A percentile compares a stretch with the other conserved stretches of the same genome.
These are phyloP conservation scores for Neurospora sp. DNA, from an alignment of 495 filamentous ascomycete species.

Conservation along the genomic window DNA sequence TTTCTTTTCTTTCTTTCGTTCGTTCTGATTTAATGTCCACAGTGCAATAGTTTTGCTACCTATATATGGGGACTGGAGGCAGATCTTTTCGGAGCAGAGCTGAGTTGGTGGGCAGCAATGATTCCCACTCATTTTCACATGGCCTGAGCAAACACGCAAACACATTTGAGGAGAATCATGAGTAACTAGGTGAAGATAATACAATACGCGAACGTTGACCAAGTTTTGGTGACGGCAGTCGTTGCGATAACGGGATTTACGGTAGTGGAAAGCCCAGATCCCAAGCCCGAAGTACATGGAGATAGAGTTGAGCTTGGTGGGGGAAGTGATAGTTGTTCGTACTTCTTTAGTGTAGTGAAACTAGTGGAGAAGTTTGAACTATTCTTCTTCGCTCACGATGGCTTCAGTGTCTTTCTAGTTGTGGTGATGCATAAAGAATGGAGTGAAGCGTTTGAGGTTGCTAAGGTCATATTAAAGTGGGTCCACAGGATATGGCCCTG, in stretches of 20 bases:
- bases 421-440: too few relatives aligned
- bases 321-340: not conserved
- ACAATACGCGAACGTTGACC: not conserved
- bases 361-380: not conserved
- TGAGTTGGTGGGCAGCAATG: not conserved
- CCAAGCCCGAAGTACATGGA: not conserved
- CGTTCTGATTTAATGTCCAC: not conserved
- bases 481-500: not conserved
- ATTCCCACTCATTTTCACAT: not conserved
- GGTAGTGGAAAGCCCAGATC: not conserved
- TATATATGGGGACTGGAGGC: not conserved
- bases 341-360: not conserved
- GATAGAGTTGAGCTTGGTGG: not conserved
- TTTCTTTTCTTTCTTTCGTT: not conserved
- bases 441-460: not conserved
- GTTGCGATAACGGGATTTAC: not conserved
- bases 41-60: not conserved
- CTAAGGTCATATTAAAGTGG: not conserved
- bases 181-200: not conserved
- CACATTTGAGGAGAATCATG: not conserved
- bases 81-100: not conserved
- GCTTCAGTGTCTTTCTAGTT: not conserved
- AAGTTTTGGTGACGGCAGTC: not conserved
- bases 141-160: not conserved
- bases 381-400: not conserved